Base-by-base conservation (phyloP, 106 monocot genomes). In the Allium sativum region DNA sequence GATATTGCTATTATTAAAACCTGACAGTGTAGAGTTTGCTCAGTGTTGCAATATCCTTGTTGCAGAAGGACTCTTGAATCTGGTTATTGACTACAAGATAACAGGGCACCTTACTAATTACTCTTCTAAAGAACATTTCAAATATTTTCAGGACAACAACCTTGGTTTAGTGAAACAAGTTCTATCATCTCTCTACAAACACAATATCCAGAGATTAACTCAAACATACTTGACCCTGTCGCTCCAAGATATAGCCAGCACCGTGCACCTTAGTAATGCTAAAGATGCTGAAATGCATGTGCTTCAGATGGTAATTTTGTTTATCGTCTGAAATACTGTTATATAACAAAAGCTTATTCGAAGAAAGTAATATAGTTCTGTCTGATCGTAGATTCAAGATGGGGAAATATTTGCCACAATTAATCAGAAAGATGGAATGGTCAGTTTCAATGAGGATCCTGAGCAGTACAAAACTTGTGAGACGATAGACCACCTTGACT, bases 391-490 rank as follows among this genome's bases (percentile, higher is more conserved):
- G 98, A 98, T 98, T 68, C 92, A 92, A 85, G 92, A 85, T 77
- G 92, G 98, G 51, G 98, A 98, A 40, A 98, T 92, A 43, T 80
- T 79, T 79, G 98, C 98, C 10, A 88, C 92, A 44, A 98, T 98
- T 66, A 98, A 98, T 65, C 92, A 98, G 65, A 98, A 92, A 58
- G 98, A 98, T 77, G 98, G 98, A 52, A 98, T 98, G 98, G 98
- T 98, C 74, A 88, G 82, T 83, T 98, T 98, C 70, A 82, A 88
- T 58, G 98, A 98, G 74, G 98, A 98, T 77, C 98, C 92, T 65
- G 98, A 98, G 45, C 87, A 98, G 60, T 98, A 98, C 64, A 98
- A 92, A 74, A 83, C 76, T 68, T 85, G 84, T 74, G 70, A 83
- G 60, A 92, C 88, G 88, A 78, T 88, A 41, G 80, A 85, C 61